Evolutionary conservation across 2,329 filamentous ascomycete genomes (phyloP).

Genomic region (Colletotrichum tropicale): DNA sequence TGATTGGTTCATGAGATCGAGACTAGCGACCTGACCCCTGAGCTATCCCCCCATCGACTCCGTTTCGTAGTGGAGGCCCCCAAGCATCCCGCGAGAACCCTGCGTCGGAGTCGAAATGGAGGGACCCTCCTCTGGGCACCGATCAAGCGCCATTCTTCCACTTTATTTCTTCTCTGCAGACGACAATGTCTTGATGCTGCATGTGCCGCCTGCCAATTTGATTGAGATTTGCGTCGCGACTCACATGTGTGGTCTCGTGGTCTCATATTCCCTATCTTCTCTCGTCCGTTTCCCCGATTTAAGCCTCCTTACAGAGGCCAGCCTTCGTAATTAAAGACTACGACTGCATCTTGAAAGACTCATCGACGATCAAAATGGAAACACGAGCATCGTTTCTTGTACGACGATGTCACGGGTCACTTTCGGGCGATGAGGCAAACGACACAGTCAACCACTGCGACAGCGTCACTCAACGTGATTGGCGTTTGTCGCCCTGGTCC

Average conservation of each 20-base stretch:
- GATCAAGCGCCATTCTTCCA: not conserved
- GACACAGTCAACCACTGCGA: not conserved
- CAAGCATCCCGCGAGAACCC: not conserved
- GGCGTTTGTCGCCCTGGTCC: not conserved
- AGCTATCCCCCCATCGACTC: not conserved
- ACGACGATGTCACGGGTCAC: not conserved
- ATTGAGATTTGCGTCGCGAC: not conserved
- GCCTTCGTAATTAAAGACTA: not conserved
- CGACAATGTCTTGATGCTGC: not conserved
- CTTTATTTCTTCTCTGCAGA: not conserved
- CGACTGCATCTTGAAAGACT: not conserved
- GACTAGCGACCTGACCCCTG: not conserved
- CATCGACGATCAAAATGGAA: not conserved
- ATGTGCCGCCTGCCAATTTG: not conserved
- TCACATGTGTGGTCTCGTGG: not conserved
- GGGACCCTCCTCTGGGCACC: not conserved
- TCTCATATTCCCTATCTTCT: not conserved
- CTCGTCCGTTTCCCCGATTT: not conserved
- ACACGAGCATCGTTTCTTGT: not conserved
- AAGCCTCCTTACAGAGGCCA: not conserved
- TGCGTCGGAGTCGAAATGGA: not conserved
- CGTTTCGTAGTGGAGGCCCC: not conserved
- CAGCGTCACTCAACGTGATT: not conserved
- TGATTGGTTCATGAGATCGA: not conserved
- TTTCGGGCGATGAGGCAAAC: not conserved